phyloP scores from a whole-genome alignment of 1,284 basidiomycete genomes.

The Cutaneotrichosporon cavernicola region DNA sequence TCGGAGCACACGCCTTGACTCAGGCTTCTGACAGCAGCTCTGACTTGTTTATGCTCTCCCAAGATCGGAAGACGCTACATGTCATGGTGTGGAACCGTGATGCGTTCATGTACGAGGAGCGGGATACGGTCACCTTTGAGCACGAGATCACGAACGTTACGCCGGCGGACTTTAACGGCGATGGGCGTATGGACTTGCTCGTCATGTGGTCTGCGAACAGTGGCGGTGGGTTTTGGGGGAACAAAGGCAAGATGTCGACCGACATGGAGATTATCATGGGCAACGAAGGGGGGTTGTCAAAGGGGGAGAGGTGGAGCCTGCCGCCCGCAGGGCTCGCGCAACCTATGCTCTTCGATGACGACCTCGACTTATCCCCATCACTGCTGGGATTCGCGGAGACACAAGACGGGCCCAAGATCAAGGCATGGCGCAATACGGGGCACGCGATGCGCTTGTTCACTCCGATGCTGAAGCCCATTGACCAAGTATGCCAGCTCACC shows the following conservation, averaged over 20 bases:
- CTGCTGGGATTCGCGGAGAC: constrained; percentile 66
- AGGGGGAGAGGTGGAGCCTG: constrained; percentile 31
- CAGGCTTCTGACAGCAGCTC: constrained; percentile 57
- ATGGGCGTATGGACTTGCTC: constrained; percentile 84
- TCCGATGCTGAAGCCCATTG: constrained; percentile 10
- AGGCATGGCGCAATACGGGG: constrained; percentile 30
- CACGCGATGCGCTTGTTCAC: constrained; percentile 23
- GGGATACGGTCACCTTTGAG: constrained; percentile 57
- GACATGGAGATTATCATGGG: constrained; percentile 67
- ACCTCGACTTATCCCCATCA: constrained; percentile 85
- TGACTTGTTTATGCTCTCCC: constrained; percentile 73
- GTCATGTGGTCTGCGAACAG: constrained; percentile 66
- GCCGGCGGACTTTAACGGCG: constrained; percentile 88
- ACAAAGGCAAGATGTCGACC: constrained; percentile 47
- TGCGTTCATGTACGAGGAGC: constrained; percentile 52
- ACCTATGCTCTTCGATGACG: constrained; percentile 79
- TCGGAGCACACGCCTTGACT: constrained; percentile 12
- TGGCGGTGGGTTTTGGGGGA: constrained; percentile 54
- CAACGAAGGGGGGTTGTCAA: constrained; percentile 63
- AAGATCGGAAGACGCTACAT: constrained; percentile 69
- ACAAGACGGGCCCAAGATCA: constrained; percentile 4
- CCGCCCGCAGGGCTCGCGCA: constrained; percentile 55
- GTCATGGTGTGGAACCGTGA: constrained; percentile 79
- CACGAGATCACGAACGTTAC: constrained; percentile 65
- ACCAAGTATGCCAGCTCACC: constrained; percentile 64